These are phyloP conservation scores for Botrytis byssoidea DNA, from an alignment of 2,329 filamentous ascomycete species.

Conservation along the genomic window DNA sequence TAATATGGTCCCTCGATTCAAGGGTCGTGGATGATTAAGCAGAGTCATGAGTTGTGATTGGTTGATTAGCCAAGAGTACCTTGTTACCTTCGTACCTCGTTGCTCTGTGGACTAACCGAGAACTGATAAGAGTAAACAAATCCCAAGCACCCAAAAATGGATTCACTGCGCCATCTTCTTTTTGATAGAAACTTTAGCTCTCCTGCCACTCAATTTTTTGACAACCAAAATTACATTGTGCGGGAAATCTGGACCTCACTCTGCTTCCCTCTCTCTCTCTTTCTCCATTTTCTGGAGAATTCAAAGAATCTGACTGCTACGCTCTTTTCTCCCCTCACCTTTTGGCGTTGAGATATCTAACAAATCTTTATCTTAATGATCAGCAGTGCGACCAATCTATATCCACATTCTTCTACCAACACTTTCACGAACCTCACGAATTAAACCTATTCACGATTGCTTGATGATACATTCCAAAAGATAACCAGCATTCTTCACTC, in stretches of 20 bases:
- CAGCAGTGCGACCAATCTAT: slow-evolving; percentile 17
- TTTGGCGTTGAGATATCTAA: slow-evolving; percentile 15
- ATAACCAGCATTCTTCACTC: slow-evolving; percentile 27
- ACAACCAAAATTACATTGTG: slow-evolving; percentile 9
- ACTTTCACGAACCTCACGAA: slow-evolving; percentile 4
- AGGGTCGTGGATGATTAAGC: slow-evolving; percentile 1
- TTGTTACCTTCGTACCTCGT: slow-evolving; percentile 2
- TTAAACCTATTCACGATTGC: neutral
- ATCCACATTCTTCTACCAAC: slow-evolving; percentile 19
- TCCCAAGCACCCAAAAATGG: neutral
- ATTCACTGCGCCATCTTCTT: slow-evolving; percentile 21
- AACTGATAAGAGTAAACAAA: slow-evolving; percentile 17
- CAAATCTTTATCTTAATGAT: slow-evolving; percentile 18
- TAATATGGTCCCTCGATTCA: neutral
- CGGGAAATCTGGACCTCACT: slow-evolving; percentile 17
- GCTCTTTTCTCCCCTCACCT: slow-evolving; percentile 1
- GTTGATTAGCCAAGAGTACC: neutral
- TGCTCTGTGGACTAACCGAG: slow-evolving; percentile 7
- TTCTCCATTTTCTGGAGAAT: slow-evolving; percentile 7
- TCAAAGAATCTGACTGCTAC: slow-evolving; percentile 15
- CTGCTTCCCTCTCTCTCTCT: neutral
- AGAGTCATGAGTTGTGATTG: neutral
- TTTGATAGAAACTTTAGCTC: slow-evolving; percentile 17
- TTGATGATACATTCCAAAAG: slow-evolving; percentile 1
- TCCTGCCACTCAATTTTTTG: slow-evolving; percentile 20